These are phyloP conservation scores for Fonsecaea nubica DNA, from an alignment of 2,329 filamentous ascomycete genomes.

Conservation along the genomic window DNA sequence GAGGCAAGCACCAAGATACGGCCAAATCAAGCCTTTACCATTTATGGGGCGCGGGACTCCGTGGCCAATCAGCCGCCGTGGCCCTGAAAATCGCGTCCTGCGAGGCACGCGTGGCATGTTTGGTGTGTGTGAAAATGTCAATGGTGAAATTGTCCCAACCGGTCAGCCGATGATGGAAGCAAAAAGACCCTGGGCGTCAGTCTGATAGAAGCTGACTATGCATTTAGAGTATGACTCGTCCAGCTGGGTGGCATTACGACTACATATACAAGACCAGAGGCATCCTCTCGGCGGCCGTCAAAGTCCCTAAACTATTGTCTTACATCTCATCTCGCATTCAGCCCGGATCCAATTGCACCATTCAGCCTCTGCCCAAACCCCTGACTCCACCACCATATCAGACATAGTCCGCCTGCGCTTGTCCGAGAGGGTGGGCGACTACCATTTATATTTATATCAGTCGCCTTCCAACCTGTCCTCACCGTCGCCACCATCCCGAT, in stretches of 20 bases:
- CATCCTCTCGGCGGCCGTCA: background rate
- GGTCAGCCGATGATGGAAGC: background rate
- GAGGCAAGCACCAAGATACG: background rate
- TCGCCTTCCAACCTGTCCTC: constrained; percentile 3
- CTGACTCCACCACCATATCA: constrained; percentile 11
- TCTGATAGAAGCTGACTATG: background rate
- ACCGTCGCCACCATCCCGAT: background rate
- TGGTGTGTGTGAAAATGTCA: constrained; percentile 1
- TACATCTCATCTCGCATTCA: constrained; percentile 8
- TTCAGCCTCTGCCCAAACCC: constrained; percentile 10
- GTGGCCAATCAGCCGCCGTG: background rate
- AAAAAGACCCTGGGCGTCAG: background rate
- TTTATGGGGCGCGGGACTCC: background rate
- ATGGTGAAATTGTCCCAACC: background rate
- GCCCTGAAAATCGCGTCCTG: background rate
- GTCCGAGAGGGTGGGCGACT: background rate
- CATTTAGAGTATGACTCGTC: background rate
- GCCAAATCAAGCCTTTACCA: background rate
- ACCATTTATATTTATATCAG: constrained; percentile 3
- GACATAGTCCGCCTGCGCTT: constrained; percentile 14
- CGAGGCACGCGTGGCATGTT: background rate
- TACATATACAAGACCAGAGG: constrained; percentile 7
- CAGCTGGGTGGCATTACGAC: background rate
- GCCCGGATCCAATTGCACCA: constrained; percentile 8
- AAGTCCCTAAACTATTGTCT: constrained; percentile 1